Percentiles rank a stretch among this genome's conserved stretches.
These are phyloP conservation scores for Penicillium tannophilum DNA, from an alignment of 495 filamentous ascomycete genomes.

Conservation along the genomic window DNA sequence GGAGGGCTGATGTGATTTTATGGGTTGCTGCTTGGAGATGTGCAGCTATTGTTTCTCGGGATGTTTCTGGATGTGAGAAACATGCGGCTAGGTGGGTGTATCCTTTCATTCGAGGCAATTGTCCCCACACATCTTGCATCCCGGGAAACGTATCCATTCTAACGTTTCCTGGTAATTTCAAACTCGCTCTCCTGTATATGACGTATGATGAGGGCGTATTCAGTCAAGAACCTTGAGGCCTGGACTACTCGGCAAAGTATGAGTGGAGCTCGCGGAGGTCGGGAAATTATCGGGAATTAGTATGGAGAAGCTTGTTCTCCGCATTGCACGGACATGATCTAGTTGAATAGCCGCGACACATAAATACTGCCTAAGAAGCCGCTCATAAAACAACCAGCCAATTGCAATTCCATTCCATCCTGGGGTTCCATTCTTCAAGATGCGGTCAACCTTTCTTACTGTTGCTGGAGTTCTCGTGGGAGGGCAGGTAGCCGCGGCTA, in stretches of 20 bases:
- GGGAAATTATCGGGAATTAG: slow-evolving; percentile 8
- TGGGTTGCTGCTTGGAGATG: slow-evolving; percentile 27
- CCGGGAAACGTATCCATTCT: no score
- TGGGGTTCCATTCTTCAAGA: not conserved
- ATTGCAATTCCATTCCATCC: not conserved
- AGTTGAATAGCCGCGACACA: not conserved
- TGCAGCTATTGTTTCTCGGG: slow-evolving; percentile 22
- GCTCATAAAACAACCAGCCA: not conserved
- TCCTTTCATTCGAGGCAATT: slow-evolving; percentile 42
- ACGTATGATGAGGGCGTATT: no score
- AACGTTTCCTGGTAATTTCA: no score
- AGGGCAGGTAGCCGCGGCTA: slow-evolving; percentile 8
- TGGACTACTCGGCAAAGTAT: no score
- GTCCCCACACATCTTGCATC: slow-evolving; percentile 32
- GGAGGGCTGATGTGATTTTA: slow-evolving; percentile 29
- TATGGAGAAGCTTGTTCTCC: not conserved
- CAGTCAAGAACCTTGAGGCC: no score
- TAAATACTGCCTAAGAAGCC: not conserved
- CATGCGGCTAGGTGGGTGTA: slow-evolving; percentile 39
- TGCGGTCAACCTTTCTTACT: not conserved
- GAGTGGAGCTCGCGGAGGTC: not conserved
- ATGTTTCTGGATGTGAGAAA: slow-evolving; percentile 31
- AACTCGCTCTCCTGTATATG: no score
- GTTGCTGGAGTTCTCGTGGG: slow-evolving; percentile 11
- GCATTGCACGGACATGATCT: not conserved